These are phyloP conservation scores for Sonneratia alba DNA, from an alignment of 345 rosid species.

Conservation along the genomic window DNA sequence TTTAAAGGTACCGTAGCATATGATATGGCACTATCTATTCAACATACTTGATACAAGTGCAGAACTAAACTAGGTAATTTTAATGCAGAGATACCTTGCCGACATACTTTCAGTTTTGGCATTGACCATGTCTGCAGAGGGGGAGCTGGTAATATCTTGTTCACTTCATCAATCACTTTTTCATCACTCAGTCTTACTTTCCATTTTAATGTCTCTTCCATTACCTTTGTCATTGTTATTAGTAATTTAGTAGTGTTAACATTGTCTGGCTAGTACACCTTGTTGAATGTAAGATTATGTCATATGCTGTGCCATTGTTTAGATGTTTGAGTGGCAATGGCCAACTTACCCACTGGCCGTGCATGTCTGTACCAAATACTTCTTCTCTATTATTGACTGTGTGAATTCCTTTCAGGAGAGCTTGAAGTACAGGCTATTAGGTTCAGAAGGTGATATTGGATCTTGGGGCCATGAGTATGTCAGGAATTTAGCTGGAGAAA, in stretches of 20 bases:
- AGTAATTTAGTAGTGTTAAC: background rate
- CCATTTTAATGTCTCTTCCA: background rate
- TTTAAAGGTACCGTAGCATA: conserved; percentile 45
- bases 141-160: conserved; percentile 62
- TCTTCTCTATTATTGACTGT: background rate
- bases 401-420: conserved; percentile 54
- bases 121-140: conserved; percentile 92
- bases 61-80: conserved; percentile 6
- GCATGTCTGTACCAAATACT: background rate
- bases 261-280: background rate
- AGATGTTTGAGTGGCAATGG: background rate
- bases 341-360: background rate
- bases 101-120: conserved; percentile 93
- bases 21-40: background rate
- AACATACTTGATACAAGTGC: too few species aligned
- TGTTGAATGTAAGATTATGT: background rate
- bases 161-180: background rate
- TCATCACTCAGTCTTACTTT: background rate
- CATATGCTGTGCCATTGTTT: too few species aligned
- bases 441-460: conserved; percentile 86
- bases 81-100: conserved; percentile 66
- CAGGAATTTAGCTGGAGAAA: conserved; percentile 93
- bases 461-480: conserved; percentile 99
- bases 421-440: conserved; percentile 73
- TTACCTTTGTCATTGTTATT: background rate